phyloP scores from a whole-genome alignment of 2,329 filamentous ascomycete species.

The Arachnomyces sp. region DNA sequence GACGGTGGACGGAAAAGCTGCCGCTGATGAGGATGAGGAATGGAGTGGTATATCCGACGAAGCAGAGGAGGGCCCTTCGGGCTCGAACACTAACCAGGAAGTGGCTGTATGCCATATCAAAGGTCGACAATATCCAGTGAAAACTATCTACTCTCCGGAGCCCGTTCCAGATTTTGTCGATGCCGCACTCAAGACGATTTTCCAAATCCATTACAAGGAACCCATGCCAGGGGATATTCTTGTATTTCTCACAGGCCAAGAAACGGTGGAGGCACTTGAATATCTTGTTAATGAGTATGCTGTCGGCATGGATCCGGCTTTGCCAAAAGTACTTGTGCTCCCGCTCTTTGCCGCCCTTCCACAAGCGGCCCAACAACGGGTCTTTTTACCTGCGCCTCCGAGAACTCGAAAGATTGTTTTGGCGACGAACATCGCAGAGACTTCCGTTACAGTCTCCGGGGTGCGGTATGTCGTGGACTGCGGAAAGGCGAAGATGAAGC shows the following conservation, averaged over 20 bases:
- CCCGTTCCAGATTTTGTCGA: constrained; percentile 78
- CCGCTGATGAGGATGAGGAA: constrained; percentile 1
- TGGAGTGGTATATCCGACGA: constrained; percentile 2
- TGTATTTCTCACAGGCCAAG: constrained; percentile 86
- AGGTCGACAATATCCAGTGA: constrained; percentile 80
- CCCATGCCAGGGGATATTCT: constrained; percentile 90
- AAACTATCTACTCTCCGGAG: constrained; percentile 63
- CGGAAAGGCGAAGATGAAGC: constrained; percentile 89
- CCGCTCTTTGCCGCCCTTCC: constrained; percentile 87
- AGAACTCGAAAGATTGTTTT: constrained; percentile 83
- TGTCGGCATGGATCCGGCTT: constrained; percentile 60
- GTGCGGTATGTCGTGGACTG: constrained; percentile 88
- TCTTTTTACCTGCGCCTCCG: constrained; percentile 68
- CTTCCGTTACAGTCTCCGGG: constrained; percentile 89
- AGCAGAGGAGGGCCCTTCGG: background rate
- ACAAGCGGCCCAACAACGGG: constrained; percentile 74
- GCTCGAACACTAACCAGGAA: constrained; percentile 22
- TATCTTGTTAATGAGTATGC: constrained; percentile 75
- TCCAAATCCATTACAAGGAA: constrained; percentile 79
- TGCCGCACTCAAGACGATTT: constrained; percentile 69
- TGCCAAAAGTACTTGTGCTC: constrained; percentile 62
- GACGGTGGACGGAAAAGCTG: constrained; percentile 1
- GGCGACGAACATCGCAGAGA: constrained; percentile 97
- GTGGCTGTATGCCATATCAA: constrained; percentile 62
- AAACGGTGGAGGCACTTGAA: constrained; percentile 79